Conservation (phyloP, 2,329 filamentous ascomycete genomes). For the Aspergillus spinulosporus region DNA sequence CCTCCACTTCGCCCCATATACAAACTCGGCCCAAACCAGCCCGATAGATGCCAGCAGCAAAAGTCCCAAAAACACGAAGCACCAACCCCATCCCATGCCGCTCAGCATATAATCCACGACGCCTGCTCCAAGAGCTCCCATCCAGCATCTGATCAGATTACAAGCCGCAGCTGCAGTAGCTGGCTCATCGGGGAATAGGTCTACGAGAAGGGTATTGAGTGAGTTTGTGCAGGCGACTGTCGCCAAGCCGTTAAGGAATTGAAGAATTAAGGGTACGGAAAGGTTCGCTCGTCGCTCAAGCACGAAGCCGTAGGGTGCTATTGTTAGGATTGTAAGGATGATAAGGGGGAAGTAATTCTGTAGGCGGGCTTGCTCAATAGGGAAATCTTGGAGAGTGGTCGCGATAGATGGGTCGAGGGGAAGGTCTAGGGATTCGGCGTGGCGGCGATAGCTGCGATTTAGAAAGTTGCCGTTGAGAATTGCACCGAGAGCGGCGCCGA, state of each 20-base stretch:
- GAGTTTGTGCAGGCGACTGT: constrained; percentile 26
- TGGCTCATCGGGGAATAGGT: constrained; percentile 28
- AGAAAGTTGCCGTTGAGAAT: constrained; percentile 26
- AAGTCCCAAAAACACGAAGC: constrained; percentile 29
- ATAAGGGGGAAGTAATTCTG: constrained; percentile 28
- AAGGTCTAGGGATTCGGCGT: constrained; percentile 18
- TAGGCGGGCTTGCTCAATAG: constrained; percentile 33
- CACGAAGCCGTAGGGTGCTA: constrained; percentile 36
- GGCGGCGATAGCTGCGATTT: constrained; percentile 27
- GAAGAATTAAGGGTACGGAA: constrained; percentile 31
- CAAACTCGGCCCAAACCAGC: constrained; percentile 21
- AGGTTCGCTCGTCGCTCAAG: constrained; percentile 25
- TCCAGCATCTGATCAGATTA: constrained; percentile 33
- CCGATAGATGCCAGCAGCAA: constrained; percentile 19
- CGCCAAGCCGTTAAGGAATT: constrained; percentile 34
- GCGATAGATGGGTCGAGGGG: constrained; percentile 33
- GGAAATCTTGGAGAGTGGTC: constrained; percentile 50
- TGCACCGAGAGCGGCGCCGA: constrained; percentile 23
- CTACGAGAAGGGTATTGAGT: constrained; percentile 33
- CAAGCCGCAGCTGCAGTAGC: constrained; percentile 32
- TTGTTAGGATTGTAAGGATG: constrained; percentile 26
- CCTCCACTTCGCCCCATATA: constrained; percentile 25
- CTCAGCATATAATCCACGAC: constrained; percentile 29
- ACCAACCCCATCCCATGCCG: constrained; percentile 30
- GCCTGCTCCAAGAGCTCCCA: constrained; percentile 31